Evolutionary conservation across 768 basidiomycete genomes (phyloP).

Genomic region (Cystofilobasidium macerans): DNA sequence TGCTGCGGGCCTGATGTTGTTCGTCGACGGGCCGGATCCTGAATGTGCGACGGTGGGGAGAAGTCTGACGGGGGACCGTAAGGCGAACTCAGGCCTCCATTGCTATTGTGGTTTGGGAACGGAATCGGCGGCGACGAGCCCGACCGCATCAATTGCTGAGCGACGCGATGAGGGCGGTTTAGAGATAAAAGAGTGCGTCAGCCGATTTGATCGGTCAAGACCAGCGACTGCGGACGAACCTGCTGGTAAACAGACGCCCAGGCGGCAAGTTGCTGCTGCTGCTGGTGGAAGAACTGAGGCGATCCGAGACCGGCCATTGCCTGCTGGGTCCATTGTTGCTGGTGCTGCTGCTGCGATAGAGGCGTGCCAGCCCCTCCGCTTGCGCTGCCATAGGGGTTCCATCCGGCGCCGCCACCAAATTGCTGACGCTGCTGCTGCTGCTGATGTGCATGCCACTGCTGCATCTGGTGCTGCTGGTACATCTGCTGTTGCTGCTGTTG

Average conservation of each 20-base stretch:
- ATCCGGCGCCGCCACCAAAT: background rate
- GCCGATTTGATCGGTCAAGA: background rate
- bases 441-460: background rate
- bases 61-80: conserved; percentile 11
- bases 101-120: background rate
- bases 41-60: conserved; percentile 9
- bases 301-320: background rate
- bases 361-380: background rate
- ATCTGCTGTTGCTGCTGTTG: background rate
- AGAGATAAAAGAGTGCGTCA: background rate
- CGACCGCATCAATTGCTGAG: conserved; percentile 17
- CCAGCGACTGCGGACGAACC: background rate
- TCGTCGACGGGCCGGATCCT: conserved; percentile 8
- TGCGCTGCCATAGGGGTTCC: conserved; percentile 3
- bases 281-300: conserved; percentile 19
- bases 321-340: background rate
- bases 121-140: conserved; percentile 4
- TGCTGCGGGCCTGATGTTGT: conserved; percentile 18
- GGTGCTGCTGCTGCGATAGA: background rate
- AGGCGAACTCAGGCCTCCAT: background rate
- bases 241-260: conserved; percentile 23
- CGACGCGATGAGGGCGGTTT: background rate
- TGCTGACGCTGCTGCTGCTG: conserved; percentile 1
- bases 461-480: conserved; percentile 3
- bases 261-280: conserved; percentile 22